Percentiles rank a stretch among this genome's conserved stretches.
phyloP scores from a whole-genome alignment of 768 basidiomycete species.

The Ramaria rubella region DNA sequence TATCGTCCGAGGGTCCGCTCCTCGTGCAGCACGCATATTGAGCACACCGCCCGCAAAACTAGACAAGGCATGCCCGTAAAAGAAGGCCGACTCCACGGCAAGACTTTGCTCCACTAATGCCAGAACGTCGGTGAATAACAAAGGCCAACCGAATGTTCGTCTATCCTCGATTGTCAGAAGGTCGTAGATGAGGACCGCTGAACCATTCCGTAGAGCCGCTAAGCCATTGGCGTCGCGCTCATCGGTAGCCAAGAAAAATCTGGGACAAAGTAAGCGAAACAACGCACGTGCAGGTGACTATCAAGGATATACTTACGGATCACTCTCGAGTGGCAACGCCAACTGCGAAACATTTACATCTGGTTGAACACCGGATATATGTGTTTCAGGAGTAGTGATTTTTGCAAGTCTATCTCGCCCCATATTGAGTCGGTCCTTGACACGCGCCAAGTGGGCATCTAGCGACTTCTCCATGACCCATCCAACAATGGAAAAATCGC shows the following conservation, averaged over 20 bases:
- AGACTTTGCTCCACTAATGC: conserved; percentile 38
- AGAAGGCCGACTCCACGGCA: conserved; percentile 29
- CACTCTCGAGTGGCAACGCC: not conserved
- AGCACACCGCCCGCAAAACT: conserved; percentile 35
- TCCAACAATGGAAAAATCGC: conserved; percentile 34
- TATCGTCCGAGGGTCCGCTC: conserved; percentile 30
- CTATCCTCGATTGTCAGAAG: conserved; percentile 38
- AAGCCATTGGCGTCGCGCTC: conserved; percentile 33
- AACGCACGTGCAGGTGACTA: conserved; percentile 12
- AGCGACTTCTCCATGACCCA: conserved; percentile 32
- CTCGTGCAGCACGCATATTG: conserved; percentile 32
- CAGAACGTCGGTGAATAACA: conserved; percentile 37
- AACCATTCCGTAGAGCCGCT: conserved; percentile 26
- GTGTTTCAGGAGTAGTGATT: not conserved
- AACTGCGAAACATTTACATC: not conserved
- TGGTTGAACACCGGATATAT: not conserved
- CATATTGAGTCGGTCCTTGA: conserved; percentile 21
- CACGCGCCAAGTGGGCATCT: conserved; percentile 31
- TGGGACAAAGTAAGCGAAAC: not conserved
- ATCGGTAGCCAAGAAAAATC: conserved; percentile 20
- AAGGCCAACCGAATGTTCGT: conserved; percentile 33
- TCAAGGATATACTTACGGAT: conserved; percentile 20
- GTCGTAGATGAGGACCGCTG: conserved; percentile 36
- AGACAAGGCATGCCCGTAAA: conserved; percentile 33
- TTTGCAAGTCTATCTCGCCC: conserved; percentile 19